These are phyloP conservation scores for Astrothelium macrocarpum DNA, from an alignment of 495 filamentous ascomycete genomes.

Conservation along the genomic window DNA sequence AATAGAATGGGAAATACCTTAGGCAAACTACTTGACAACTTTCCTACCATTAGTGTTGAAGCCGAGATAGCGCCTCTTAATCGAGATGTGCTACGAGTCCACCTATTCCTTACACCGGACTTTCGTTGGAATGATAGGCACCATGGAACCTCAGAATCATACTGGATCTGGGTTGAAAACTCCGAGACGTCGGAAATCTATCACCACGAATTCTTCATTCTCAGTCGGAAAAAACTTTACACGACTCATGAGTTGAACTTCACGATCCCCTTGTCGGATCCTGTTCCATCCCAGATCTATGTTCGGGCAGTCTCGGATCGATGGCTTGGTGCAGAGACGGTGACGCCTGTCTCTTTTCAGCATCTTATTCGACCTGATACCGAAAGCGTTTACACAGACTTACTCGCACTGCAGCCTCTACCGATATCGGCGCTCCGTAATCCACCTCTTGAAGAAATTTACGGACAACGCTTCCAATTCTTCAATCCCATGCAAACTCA, in stretches of 20 bases:
- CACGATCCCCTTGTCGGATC: slow-evolving; percentile 90
- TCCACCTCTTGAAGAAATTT: slow-evolving; percentile 75
- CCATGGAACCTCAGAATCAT: slow-evolving; percentile 88
- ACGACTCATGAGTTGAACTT: slow-evolving; percentile 96
- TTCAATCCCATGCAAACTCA: slow-evolving; percentile 99
- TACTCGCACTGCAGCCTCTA: slow-evolving; percentile 84
- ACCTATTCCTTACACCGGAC: slow-evolving; percentile 74
- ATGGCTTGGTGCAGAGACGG: slow-evolving; percentile 96
- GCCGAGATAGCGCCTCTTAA: slow-evolving; percentile 93
- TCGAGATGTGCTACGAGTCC: slow-evolving; percentile 81
- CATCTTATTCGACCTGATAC: slow-evolving; percentile 96
- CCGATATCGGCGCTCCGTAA: slow-evolving; percentile 85
- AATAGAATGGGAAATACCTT: slow-evolving; percentile 73
- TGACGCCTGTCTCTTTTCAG: slow-evolving; percentile 90
- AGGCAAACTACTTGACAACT: slow-evolving; percentile 72
- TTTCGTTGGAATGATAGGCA: slow-evolving; percentile 95
- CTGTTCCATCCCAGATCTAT: slow-evolving; percentile 89
- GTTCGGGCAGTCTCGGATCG: slow-evolving; percentile 87
- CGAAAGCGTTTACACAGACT: slow-evolving; percentile 90
- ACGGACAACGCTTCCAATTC: slow-evolving; percentile 76
- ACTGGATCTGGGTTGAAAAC: slow-evolving; percentile 98
- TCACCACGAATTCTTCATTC: slow-evolving; percentile 93
- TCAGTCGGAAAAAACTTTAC: slow-evolving; percentile 77
- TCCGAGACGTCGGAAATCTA: slow-evolving; percentile 97
- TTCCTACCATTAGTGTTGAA: slow-evolving; percentile 83